These are phyloP conservation scores for Colletotrichum eremochloae DNA, from an alignment of 2,329 filamentous ascomycete species.

Conservation along the genomic window DNA sequence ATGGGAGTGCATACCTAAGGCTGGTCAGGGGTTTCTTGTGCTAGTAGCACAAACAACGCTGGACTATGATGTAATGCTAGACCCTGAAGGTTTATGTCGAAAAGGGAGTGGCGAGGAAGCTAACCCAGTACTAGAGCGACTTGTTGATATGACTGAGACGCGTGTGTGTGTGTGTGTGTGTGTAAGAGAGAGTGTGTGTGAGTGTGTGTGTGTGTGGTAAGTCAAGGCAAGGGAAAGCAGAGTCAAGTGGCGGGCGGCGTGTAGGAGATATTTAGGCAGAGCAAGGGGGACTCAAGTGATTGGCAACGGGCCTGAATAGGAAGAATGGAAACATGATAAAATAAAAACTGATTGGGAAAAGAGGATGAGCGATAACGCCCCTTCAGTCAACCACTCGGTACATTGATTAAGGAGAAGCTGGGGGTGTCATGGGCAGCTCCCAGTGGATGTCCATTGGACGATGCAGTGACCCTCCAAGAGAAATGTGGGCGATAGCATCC, in stretches of 20 bases:
- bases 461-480: conserved; percentile 16
- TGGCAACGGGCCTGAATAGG: conserved; percentile 34
- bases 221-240: conserved; percentile 32
- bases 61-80: conserved; percentile 32
- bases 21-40: conserved; percentile 22
- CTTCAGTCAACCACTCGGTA: conserved; percentile 41
- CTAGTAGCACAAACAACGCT: conserved; percentile 23
- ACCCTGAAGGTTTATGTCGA: conserved; percentile 15
- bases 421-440: conserved; percentile 42
- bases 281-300: conserved; percentile 37
- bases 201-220: not conserved
- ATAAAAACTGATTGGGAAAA: conserved; percentile 12
- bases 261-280: conserved; percentile 41
- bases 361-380: conserved; percentile 34
- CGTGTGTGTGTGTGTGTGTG: not conserved
- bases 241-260: conserved; percentile 26
- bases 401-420: conserved; percentile 44
- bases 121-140: conserved; percentile 9
- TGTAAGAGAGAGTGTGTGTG: not conserved
- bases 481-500: conserved; percentile 36
- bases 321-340: conserved; percentile 7
- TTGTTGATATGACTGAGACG: conserved; percentile 19
- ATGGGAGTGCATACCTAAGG: conserved; percentile 34
- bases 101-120: conserved; percentile 7
- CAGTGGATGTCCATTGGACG: conserved; percentile 38